Evolutionary conservation across 1,284 basidiomycete species (phyloP).

Genomic region (Fomitopsis pinicola): DNA sequence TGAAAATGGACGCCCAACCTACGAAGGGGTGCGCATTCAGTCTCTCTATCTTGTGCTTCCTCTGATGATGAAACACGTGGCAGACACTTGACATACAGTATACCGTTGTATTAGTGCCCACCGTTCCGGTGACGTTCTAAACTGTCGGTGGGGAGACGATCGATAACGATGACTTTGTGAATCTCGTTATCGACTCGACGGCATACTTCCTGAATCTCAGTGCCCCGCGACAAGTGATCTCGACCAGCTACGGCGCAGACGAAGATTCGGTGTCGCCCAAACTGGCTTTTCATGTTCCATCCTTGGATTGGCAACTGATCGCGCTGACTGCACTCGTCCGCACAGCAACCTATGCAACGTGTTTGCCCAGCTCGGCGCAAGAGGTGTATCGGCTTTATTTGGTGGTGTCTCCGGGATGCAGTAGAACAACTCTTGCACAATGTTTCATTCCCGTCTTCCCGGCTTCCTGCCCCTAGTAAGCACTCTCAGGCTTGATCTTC

Average conservation of each 20-base stretch:
- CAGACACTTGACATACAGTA: conserved; percentile 60
- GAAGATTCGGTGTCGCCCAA: conserved; percentile 40
- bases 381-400: conserved; percentile 58
- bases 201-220: conserved; percentile 22
- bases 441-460: conserved; percentile 70
- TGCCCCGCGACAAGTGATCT: conserved; percentile 28
- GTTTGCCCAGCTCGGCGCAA: conserved; percentile 44
- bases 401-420: conserved; percentile 47
- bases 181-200: conserved; percentile 21
- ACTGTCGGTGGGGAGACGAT: conserved; percentile 12
- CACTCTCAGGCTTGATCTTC: conserved; percentile 45
- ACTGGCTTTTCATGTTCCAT: conserved; percentile 50
- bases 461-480: conserved; percentile 31
- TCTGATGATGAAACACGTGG: background rate
- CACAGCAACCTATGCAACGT: conserved; percentile 15
- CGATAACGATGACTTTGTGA: conserved; percentile 15
- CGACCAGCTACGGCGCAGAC: conserved; percentile 48
- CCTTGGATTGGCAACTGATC: conserved; percentile 34
- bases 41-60: background rate
- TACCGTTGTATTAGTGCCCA: conserved; percentile 55
- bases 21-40: too few species aligned
- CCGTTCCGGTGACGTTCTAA: conserved; percentile 22
- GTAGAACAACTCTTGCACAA: conserved; percentile 46
- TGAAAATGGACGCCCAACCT: too few species aligned
- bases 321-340: background rate